These are phyloP conservation scores for Cadophora sp. DNA, from an alignment of 2,329 filamentous ascomycete genomes.

Conservation along the genomic window DNA sequence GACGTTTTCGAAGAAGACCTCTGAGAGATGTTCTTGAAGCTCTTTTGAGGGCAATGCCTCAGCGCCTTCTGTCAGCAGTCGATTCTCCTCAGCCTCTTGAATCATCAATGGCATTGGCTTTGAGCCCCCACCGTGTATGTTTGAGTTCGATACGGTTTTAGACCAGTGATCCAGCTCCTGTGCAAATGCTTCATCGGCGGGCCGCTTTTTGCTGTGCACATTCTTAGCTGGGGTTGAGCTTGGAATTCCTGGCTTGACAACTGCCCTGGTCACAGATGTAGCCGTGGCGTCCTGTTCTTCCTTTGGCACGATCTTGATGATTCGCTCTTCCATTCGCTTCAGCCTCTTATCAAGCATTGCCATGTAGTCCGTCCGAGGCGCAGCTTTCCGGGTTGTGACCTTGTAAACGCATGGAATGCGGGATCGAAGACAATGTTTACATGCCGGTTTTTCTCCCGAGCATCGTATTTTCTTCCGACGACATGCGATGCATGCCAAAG, in stretches of 20 bases:
- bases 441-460: conserved; percentile 96
- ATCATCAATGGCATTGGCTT: conserved; percentile 61
- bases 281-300: conserved; percentile 73
- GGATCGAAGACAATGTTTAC: conserved; percentile 93
- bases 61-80: conserved; percentile 79
- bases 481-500: conserved; percentile 94
- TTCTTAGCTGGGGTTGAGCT: conserved; percentile 59
- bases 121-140: conserved; percentile 52
- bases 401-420: conserved; percentile 98
- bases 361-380: conserved; percentile 97
- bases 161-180: conserved; percentile 84
- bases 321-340: conserved; percentile 96
- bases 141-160: conserved; percentile 60
- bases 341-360: conserved; percentile 96
- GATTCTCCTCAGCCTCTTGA: conserved; percentile 75
- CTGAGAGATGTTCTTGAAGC: conserved; percentile 89
- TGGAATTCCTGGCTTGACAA: conserved; percentile 80
- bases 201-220: conserved; percentile 75
- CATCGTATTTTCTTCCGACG: conserved; percentile 97
- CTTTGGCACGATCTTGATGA: conserved; percentile 94
- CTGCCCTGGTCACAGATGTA: conserved; percentile 74
- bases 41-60: conserved; percentile 85
- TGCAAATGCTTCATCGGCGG: conserved; percentile 86
- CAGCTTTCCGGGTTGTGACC: conserved; percentile 91
- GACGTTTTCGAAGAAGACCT: conserved; percentile 94